Evolutionary conservation across 768 basidiomycete genomes (phyloP), one percentile per base, ranked within the genome.

Genomic region (Ramaria sp.): DNA sequence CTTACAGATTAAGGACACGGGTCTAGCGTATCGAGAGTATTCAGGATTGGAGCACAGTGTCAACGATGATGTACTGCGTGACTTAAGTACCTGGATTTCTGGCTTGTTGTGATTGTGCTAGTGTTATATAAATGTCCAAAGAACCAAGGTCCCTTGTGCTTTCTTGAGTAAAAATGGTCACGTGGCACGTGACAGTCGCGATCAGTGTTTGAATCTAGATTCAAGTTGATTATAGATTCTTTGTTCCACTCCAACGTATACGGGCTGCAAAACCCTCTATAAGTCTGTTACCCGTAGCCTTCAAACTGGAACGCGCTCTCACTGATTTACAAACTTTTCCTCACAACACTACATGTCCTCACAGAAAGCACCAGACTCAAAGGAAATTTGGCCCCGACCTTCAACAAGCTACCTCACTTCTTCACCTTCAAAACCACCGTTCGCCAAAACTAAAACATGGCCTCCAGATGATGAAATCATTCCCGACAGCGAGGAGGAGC

Each of bases 401-500:
- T 7, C 16, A 22, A n/a, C 54, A 18, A 9, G 44, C 12, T 39
- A 37, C 34, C 47, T 34, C 24, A 57, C 42, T 5, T 58, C 53
- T 49, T 34, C 53, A 20, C 47, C 34, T 32, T 57, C 34, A 30
- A 47, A 12, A 32, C 45, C 25, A 30, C 22, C 22, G 3, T 25
- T 27, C 8, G 39, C 20, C 2, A 41, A 22, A 4, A 8, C 25
- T 16, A 22, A 13, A 34, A 30, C 28, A 3, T 7, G 58, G 55
- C 48, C 63, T 24, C 27, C 32, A 10, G 28, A 45, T 47, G 53
- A 49, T 52, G 72, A 75, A 58, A 61, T 77, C 42, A 64, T 74
- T 36, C 71, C 72, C 10, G 74, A 79, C 59, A 78, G 75, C 56
- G 76, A 78, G 58, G 75, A 78, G 50, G 76, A 77, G 61, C 65